These are phyloP conservation scores for Fusarium xyrophilum DNA, from an alignment of 2,329 filamentous ascomycete genomes.

Conservation along the genomic window DNA sequence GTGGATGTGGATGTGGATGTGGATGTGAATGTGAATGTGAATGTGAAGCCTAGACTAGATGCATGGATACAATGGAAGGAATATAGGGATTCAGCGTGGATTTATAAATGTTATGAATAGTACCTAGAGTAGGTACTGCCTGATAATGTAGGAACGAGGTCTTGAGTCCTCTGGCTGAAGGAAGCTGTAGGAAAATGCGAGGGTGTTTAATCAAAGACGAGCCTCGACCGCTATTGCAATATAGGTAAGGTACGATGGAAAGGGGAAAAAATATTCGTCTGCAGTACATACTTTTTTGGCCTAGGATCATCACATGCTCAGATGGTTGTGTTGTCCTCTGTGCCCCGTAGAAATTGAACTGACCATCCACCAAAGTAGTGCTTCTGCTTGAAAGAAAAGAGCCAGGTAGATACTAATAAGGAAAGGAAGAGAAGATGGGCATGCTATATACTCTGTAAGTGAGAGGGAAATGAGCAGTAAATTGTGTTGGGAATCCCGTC, in stretches of 20 bases:
- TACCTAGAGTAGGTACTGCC: not conserved
- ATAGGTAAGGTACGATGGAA: not conserved
- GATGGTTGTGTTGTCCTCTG: not conserved
- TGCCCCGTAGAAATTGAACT: not conserved
- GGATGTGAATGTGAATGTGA: not conserved
- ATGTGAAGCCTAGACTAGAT: not conserved
- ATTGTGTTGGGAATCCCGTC: constrained; percentile 27
- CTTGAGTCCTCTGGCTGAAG: not conserved
- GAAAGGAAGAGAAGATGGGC: not conserved
- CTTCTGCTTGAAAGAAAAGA: constrained; percentile 12
- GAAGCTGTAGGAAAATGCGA: not conserved
- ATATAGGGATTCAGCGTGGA: not conserved
- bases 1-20: not conserved
- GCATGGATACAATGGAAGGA: not conserved
- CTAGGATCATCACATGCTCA: constrained; percentile 30
- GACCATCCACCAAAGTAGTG: constrained; percentile 16
- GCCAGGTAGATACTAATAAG: not conserved
- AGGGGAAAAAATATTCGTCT: not conserved
- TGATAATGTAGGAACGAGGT: not conserved
- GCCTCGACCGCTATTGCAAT: not conserved
- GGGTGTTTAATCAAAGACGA: not conserved
- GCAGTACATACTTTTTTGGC: not conserved
- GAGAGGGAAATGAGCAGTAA: constrained; percentile 6
- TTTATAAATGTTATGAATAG: not conserved
- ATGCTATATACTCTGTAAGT: too few relatives aligned